These are phyloP conservation scores for Margaritispora aquatica DNA, from an alignment of 495 filamentous ascomycete genomes.

Conservation along the genomic window DNA sequence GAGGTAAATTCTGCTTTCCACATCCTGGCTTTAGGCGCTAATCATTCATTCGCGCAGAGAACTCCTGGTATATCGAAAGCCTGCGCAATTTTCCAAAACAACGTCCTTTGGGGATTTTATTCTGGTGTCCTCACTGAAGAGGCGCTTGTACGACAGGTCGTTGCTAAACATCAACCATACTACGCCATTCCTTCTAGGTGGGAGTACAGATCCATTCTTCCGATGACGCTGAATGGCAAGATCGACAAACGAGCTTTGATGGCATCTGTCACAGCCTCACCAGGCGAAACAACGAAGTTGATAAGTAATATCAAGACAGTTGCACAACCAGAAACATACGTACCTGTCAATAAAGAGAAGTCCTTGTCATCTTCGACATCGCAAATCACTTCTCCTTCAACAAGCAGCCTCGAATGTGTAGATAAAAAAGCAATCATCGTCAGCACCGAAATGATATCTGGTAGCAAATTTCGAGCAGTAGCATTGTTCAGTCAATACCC, in stretches of 20 bases:
- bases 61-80: slow-evolving; percentile 26
- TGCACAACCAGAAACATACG: too few species aligned
- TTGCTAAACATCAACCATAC: slow-evolving; percentile 26
- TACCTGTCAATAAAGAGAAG: too few species aligned
- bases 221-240: slow-evolving; percentile 33
- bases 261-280: background rate
- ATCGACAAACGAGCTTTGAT: slow-evolving; percentile 26
- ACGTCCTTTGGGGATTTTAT: slow-evolving; percentile 30
- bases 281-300: background rate
- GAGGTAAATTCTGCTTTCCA: slow-evolving; percentile 18
- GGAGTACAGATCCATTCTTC: slow-evolving; percentile 22
- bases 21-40: background rate
- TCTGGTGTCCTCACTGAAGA: slow-evolving; percentile 14
- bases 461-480: background rate
- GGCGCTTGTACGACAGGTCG: slow-evolving; percentile 9
- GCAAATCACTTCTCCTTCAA: background rate
- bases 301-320: too few species aligned
- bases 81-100: slow-evolving; percentile 28
- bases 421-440: background rate
- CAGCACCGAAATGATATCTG: background rate
- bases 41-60: slow-evolving; percentile 2
- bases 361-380: background rate
- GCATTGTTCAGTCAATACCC: background rate
- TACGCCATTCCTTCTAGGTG: slow-evolving; percentile 29
- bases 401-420: background rate